Conservation (phyloP, 192 early-diverging fungal species). For the Spizellomyces sp. region DNA sequence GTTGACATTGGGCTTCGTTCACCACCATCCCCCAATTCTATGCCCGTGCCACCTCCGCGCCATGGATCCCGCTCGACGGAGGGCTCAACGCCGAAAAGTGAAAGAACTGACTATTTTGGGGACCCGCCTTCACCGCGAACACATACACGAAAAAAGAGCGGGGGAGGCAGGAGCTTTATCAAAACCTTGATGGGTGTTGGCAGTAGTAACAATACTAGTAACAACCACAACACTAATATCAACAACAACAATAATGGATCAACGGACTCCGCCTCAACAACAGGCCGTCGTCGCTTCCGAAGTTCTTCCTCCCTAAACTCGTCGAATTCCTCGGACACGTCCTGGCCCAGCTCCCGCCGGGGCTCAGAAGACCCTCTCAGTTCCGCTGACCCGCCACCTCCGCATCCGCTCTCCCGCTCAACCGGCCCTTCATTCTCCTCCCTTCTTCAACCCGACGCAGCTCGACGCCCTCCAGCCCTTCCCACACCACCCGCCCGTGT, state of each 20-base stretch:
- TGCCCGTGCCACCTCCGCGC: no score
- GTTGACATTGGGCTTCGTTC: no score
- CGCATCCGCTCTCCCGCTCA: neutral
- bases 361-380: neutral
- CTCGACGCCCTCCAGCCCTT: neutral
- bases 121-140: neutral
- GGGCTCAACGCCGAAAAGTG: neutral
- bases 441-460: neutral
- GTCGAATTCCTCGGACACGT: neutral
- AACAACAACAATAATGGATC: neutral
- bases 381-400: neutral
- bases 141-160: constrained; percentile 15
- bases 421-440: neutral
- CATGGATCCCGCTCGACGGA: neutral
- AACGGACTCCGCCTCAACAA: neutral
- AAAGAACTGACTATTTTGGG: neutral
- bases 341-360: neutral
- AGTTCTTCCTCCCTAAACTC: neutral
- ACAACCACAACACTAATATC: neutral
- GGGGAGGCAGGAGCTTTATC: constrained; percentile 13
- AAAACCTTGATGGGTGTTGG: constrained; percentile 17
- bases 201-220: neutral
- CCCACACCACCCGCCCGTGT: neutral
- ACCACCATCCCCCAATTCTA: no score
- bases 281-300: neutral